Evolutionary conservation across 192 early-diverging fungal species (phyloP).

Genomic region (Borealophlyctis nickersoniae): DNA sequence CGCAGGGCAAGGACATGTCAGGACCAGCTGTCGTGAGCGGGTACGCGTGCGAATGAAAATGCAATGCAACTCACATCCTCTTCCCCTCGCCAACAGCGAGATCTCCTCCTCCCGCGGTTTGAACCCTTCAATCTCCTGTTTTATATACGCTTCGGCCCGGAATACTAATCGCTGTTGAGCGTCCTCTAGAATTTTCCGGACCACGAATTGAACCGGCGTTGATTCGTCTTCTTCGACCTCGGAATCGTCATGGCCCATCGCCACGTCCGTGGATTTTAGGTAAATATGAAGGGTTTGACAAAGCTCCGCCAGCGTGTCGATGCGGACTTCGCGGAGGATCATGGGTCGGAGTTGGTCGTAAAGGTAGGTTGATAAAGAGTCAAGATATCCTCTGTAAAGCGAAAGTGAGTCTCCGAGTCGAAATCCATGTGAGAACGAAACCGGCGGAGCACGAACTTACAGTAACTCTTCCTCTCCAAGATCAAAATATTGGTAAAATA

Average conservation of each 20-base stretch:
- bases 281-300: conserved; percentile 70
- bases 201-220: conserved; percentile 55
- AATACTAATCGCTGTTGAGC: conserved; percentile 86
- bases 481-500: conserved; percentile 79
- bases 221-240: conserved; percentile 14
- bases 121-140: conserved; percentile 72
- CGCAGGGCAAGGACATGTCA: not conserved
- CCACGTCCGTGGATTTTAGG: conserved; percentile 33
- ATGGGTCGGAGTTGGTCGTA: conserved; percentile 84
- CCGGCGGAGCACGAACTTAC: conserved; percentile 49
- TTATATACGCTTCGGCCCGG: conserved; percentile 77
- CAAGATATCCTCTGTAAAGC: conserved; percentile 63
- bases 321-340: conserved; percentile 81
- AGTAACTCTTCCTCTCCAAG: conserved; percentile 68
- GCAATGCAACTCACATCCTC: conserved; percentile 28
- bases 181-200: conserved; percentile 81
- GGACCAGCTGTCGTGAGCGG: not conserved
- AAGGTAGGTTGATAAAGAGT: conserved; percentile 67
- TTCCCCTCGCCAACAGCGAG: conserved; percentile 43
- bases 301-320: conserved; percentile 78
- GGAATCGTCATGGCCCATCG: not conserved
- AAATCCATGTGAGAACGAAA: not conserved
- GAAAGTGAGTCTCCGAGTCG: no score
- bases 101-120: conserved; percentile 69
- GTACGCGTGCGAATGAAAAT: not conserved